Evolutionary conservation across 805 yeast species (phyloP).

Genomic region (Monosporozyma aquatica): DNA sequence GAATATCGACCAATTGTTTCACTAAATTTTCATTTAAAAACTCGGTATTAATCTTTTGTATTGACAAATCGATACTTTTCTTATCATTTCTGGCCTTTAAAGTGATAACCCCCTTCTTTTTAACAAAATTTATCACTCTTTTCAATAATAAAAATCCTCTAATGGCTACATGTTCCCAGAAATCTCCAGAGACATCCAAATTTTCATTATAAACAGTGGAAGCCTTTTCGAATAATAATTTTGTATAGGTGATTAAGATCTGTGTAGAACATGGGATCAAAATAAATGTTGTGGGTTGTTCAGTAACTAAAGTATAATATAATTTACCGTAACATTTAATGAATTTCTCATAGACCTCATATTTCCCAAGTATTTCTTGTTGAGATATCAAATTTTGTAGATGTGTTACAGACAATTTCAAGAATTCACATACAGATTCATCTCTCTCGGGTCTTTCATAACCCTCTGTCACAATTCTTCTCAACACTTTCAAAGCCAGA

Average conservation of each 20-base stretch:
- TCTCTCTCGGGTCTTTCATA: slow-evolving; percentile 60
- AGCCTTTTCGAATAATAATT: slow-evolving; percentile 56
- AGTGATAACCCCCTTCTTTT: slow-evolving; percentile 58
- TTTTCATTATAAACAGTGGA: slow-evolving; percentile 49
- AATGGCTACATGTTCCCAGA: slow-evolving; percentile 71
- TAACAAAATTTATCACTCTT: slow-evolving; percentile 49
- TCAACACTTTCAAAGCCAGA: slow-evolving; percentile 59
- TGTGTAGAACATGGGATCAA: slow-evolving; percentile 55
- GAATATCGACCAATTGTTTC: slow-evolving; percentile 50
- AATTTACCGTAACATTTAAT: slow-evolving; percentile 69
- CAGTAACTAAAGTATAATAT: slow-evolving; percentile 48
- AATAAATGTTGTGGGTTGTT: slow-evolving; percentile 62
- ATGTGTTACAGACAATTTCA: slow-evolving; percentile 48
- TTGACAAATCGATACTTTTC: slow-evolving; percentile 51
- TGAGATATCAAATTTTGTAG: slow-evolving; percentile 46
- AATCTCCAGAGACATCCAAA: slow-evolving; percentile 41
- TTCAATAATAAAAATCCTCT: slow-evolving; percentile 58
- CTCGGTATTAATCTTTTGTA: slow-evolving; percentile 40
- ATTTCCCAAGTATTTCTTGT: slow-evolving; percentile 39
- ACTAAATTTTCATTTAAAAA: slow-evolving; percentile 53
- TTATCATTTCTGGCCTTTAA: slow-evolving; percentile 58
- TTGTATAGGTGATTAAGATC: slow-evolving; percentile 52
- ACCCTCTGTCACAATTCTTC: slow-evolving; percentile 71
- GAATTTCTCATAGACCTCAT: slow-evolving; percentile 51
- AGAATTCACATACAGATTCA: slow-evolving; percentile 46